phyloP scores from a whole-genome alignment of 371 early-diverging fungal genomes.

The Enterospora canceri region DNA sequence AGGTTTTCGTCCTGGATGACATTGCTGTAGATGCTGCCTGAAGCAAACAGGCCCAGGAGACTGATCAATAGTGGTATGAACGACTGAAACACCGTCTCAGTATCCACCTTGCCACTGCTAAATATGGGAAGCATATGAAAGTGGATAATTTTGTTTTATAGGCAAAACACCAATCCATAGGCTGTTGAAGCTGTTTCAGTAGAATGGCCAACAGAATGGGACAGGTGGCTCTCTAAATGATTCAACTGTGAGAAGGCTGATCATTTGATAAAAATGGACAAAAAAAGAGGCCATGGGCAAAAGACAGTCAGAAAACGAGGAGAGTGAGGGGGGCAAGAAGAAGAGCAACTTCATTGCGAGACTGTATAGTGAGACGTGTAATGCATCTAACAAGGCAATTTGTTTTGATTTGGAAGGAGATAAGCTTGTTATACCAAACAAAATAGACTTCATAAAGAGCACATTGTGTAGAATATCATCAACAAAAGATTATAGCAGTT shows the following conservation, averaged over 20 bases:
- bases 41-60: conserved; percentile 45
- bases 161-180: no score
- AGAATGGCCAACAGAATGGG: no score
- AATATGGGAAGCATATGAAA: no score
- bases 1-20: conserved; percentile 4
- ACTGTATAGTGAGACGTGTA: conserved; percentile 45
- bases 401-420: conserved; percentile 50
- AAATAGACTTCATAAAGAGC: conserved; percentile 49
- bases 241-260: no score
- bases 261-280: no score
- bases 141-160: no score
- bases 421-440: conserved; percentile 45
- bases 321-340: conserved; percentile 9
- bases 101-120: not conserved
- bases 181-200: no score
- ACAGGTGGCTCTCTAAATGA: no score
- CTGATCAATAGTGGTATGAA: conserved; percentile 48
- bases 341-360: conserved; percentile 53
- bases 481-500: conserved; percentile 55
- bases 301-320: not conserved
- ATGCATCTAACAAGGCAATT: conserved; percentile 36
- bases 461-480: conserved; percentile 47
- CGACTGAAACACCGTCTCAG: conserved; percentile 29
- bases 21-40: conserved; percentile 31
- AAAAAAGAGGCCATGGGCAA: not conserved